A percentile compares a stretch with the other conserved stretches of the same genome.
phyloP scores from a whole-genome alignment of 2,329 filamentous ascomycete species.

The Colletotrichum sp. region DNA sequence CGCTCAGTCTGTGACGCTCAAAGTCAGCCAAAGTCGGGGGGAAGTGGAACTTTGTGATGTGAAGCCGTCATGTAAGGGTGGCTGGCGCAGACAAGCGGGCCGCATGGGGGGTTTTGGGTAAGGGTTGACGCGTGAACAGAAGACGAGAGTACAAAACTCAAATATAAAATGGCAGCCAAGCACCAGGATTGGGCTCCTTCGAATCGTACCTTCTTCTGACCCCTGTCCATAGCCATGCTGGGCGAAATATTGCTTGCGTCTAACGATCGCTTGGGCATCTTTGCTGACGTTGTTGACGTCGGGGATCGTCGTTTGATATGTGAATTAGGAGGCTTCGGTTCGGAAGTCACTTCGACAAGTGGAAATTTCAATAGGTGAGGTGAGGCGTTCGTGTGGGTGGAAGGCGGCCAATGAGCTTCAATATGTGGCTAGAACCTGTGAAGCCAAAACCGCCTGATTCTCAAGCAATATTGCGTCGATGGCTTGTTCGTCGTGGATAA shows the following conservation, averaged over 20 bases:
- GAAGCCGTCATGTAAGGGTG: neutral
- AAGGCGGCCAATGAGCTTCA: conserved; percentile 1
- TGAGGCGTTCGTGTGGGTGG: neutral
- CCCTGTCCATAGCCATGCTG: conserved; percentile 33
- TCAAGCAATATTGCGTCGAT: neutral
- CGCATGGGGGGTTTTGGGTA: neutral
- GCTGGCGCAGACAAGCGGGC: neutral
- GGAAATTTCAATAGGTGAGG: neutral
- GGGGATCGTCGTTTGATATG: conserved; percentile 8
- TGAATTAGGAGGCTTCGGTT: neutral
- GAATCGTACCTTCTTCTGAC: conserved; percentile 29
- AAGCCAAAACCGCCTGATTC: conserved; percentile 3
- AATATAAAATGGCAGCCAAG: neutral
- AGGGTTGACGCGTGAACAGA: neutral
- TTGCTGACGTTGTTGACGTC: conserved; percentile 6
- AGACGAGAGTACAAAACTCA: neutral
- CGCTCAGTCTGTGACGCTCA: conserved; percentile 63
- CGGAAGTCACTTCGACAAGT: neutral
- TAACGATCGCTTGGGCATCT: conserved; percentile 44
- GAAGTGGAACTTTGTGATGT: neutral
- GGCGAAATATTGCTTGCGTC: conserved; percentile 28
- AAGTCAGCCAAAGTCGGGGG: neutral
- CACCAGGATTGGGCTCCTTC: conserved; percentile 12
- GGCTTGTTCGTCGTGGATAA: neutral
- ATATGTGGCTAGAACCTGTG: conserved; percentile 14